Conservation (phyloP, 2,329 filamentous ascomycete genomes). For the Mycosphaerella sp. region DNA sequence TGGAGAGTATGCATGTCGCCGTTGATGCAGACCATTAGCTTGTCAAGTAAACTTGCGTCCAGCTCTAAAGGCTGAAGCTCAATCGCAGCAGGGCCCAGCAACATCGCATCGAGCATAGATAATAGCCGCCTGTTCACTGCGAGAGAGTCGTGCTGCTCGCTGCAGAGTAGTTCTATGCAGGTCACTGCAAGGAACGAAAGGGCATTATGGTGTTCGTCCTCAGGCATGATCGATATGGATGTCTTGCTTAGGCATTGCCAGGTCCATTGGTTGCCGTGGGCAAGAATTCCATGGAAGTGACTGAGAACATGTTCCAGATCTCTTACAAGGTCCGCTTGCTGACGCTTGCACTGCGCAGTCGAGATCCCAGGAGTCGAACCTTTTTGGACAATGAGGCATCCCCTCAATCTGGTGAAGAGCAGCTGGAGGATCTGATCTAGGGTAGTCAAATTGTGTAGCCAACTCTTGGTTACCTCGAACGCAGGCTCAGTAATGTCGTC, state of each 20-base stretch:
- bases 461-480: slow-evolving; percentile 70
- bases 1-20: slow-evolving; percentile 23
- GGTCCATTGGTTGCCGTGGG: slow-evolving; percentile 45
- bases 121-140: slow-evolving; percentile 18
- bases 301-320: slow-evolving; percentile 52
- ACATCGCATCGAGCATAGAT: slow-evolving; percentile 22
- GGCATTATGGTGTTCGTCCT: slow-evolving; percentile 14
- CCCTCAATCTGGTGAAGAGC: slow-evolving; percentile 19
- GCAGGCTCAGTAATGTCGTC: slow-evolving; percentile 65
- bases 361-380: background rate
- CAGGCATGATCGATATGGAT: background rate
- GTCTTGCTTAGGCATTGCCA: slow-evolving; percentile 24
- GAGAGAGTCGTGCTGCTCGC: slow-evolving; percentile 10
- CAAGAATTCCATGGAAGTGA: slow-evolving; percentile 66
- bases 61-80: slow-evolving; percentile 23
- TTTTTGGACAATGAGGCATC: background rate
- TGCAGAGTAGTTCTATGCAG: slow-evolving; percentile 22
- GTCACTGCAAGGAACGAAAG: slow-evolving; percentile 22
- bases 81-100: slow-evolving; percentile 16
- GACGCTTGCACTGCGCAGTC: background rate
- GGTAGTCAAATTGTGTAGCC: slow-evolving; percentile 62
- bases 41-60: slow-evolving; percentile 26
- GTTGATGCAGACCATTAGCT: slow-evolving; percentile 22
- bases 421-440: slow-evolving; percentile 45
- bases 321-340: slow-evolving; percentile 1